Evolutionary conservation across 768 basidiomycete genomes (phyloP), one percentile per base, ranked within the genome.

Genomic region (Pulveroboletus sp.): DNA sequence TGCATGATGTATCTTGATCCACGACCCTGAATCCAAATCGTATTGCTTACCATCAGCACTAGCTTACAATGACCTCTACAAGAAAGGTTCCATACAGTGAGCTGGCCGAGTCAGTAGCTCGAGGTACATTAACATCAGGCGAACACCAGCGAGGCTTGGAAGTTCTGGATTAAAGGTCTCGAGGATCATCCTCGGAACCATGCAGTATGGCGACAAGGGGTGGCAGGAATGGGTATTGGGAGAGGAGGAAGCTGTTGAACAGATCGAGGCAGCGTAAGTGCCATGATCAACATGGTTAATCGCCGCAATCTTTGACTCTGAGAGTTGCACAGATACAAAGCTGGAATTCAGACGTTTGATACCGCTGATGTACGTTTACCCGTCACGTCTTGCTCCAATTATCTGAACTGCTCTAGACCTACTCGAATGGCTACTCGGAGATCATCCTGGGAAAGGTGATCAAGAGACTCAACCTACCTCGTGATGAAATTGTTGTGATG

Each of bases 401-500:
- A 38, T 32, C 43, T 50, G 30, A 57, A 15, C 21, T 9, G 0
- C 21, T 31, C 31, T 48, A 83, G 81, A 71, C 76, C 0, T 88
- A 87, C 59, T 83, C 81, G 1, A 81, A 84, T 54, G 84, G 84
- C 2, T 65, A 70, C 6, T 83, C 81, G 0, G 89, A 90, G 61
- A 59, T 77, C 39, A 74, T 88, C 45, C 71, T 88, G 17, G 87
- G 87, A 10, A 83, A 84, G 56, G 85, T 81, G 3, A 81, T 91
- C 69, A 85, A 84, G 58, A 60, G 80, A 53, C 74, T 79, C 54
- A 63, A 81, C 18, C 71, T 87, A 11, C 85, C 86, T n/a, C 78
- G 88, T 2, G 83, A 84, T 13, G 79, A 83, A 55, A 80, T 89
- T 39, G 87, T 91, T 15, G 77, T 91, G 14, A 76, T 90, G 73